A percentile compares a stretch with the other conserved stretches of the same genome.
Evolutionary conservation across 192 early-diverging fungal genomes (phyloP).

Genomic region (Rhizophagus clarus): DNA sequence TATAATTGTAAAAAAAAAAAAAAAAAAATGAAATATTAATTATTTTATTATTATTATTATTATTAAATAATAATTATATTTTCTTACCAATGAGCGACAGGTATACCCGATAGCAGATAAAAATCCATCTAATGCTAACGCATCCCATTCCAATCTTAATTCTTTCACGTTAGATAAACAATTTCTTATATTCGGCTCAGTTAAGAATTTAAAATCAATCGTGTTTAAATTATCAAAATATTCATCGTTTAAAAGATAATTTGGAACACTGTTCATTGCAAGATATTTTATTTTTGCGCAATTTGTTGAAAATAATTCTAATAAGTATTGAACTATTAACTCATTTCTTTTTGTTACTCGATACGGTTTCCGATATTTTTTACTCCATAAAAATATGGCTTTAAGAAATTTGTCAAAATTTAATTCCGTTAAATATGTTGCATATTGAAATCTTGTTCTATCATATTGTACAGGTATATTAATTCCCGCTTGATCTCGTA

Average conservation of each 20-base stretch:
- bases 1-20: no score
- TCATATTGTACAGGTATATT: background rate
- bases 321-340: background rate
- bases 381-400: slow-evolving; percentile 4
- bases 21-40: background rate
- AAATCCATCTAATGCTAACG: slow-evolving; percentile 2
- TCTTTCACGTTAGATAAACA: background rate
- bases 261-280: background rate
- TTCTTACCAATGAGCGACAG: background rate
- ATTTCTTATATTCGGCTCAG: background rate
- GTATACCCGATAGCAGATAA: background rate
- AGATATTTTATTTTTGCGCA: background rate
- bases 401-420: slow-evolving; percentile 25
- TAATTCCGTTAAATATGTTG: background rate
- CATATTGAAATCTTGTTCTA: background rate
- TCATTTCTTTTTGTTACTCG: background rate
- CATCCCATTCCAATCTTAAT: slow-evolving; percentile 14
- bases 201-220: background rate
- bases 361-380: background rate
- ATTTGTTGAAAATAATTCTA: slow-evolving; percentile 5
- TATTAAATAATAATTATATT: background rate
- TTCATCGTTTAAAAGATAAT: background rate
- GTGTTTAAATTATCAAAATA: slow-evolving; percentile 5
- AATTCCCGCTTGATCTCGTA: background rate
- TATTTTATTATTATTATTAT: background rate